Evolutionary conservation across 805 yeast species (phyloP).

Genomic region (Nakazawaea anatomiae): DNA sequence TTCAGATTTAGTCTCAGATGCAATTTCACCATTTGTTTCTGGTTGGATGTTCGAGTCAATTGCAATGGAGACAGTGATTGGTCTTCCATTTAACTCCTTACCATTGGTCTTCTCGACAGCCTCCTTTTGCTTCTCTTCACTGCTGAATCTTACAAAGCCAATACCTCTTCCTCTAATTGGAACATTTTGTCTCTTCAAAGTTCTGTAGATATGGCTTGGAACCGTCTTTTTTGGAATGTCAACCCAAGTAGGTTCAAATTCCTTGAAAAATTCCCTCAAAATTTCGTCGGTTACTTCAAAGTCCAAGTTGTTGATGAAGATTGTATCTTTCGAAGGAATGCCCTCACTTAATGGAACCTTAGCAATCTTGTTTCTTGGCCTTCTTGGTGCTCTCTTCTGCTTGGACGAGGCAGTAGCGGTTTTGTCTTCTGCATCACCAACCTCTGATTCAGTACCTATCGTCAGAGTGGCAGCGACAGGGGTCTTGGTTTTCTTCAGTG

Average conservation of each 20-base stretch:
- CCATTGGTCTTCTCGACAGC: slow-evolving; percentile 64
- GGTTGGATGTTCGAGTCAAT: slow-evolving; percentile 41
- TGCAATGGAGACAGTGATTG: slow-evolving; percentile 65
- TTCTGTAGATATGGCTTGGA: slow-evolving; percentile 36
- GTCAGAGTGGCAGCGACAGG: no score
- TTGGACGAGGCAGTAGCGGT: slow-evolving; percentile 3
- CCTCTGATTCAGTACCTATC: slow-evolving; percentile 12
- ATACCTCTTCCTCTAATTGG: slow-evolving; percentile 51
- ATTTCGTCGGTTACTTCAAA: slow-evolving; percentile 40
- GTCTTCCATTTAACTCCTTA: slow-evolving; percentile 57
- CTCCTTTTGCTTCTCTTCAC: slow-evolving; percentile 38
- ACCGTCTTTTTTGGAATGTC: slow-evolving; percentile 51
- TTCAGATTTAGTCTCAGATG: neutral
- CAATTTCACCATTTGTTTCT: neutral
- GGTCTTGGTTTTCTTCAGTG: slow-evolving; percentile 22
- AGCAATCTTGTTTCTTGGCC: slow-evolving; percentile 15
- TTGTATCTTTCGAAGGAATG: slow-evolving; percentile 48
- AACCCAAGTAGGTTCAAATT: slow-evolving; percentile 49
- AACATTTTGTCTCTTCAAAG: slow-evolving; percentile 38
- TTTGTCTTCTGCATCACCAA: neutral
- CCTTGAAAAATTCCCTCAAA: slow-evolving; percentile 38
- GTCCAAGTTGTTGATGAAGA: slow-evolving; percentile 58
- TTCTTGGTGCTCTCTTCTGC: slow-evolving; percentile 11
- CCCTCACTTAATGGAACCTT: slow-evolving; percentile 37
- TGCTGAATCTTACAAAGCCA: slow-evolving; percentile 52